Evolutionary conservation across 768 basidiomycete species (phyloP).

Genomic region (Lactarius quietus): DNA sequence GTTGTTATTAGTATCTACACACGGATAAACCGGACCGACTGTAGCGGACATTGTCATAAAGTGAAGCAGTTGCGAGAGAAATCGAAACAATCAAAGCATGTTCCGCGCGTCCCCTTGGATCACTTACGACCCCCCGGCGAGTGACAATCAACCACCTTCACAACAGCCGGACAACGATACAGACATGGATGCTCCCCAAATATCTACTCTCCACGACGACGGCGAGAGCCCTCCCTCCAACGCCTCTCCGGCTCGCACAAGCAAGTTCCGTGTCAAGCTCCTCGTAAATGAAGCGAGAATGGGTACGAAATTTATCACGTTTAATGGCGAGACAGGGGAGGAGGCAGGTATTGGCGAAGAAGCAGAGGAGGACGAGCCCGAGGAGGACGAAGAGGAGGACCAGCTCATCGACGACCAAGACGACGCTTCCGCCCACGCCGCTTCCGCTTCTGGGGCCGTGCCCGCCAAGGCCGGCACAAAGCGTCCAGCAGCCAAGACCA

Average conservation of each 20-base stretch:
- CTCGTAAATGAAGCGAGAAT: conserved; percentile 45
- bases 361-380: conserved; percentile 52
- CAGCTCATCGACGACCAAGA: conserved; percentile 76
- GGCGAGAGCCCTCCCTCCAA: conserved; percentile 59
- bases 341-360: conserved; percentile 24
- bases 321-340: conserved; percentile 28
- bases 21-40: background rate
- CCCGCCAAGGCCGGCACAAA: conserved; percentile 35
- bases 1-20: too few relatives aligned
- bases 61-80: conserved; percentile 10
- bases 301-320: conserved; percentile 36
- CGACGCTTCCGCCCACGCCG: conserved; percentile 27
- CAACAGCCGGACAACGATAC: conserved; percentile 39
- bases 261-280: conserved; percentile 50
- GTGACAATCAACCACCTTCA: conserved; percentile 8
- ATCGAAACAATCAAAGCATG: conserved; percentile 31
- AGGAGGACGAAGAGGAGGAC: conserved; percentile 72
- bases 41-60: background rate
- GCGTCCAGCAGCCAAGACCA: conserved; percentile 26
- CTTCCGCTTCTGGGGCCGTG: conserved; percentile 31
- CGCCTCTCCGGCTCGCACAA: conserved; percentile 31
- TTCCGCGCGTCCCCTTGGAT: conserved; percentile 66
- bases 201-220: conserved; percentile 74
- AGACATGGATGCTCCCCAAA: conserved; percentile 80
- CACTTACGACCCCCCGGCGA: conserved; percentile 38